Percentiles rank a stretch among this genome's conserved stretches.
These are phyloP conservation scores for Phytopythium chamaehyphon DNA, from an alignment of 352 stramenopile species.

Conservation along the genomic window DNA sequence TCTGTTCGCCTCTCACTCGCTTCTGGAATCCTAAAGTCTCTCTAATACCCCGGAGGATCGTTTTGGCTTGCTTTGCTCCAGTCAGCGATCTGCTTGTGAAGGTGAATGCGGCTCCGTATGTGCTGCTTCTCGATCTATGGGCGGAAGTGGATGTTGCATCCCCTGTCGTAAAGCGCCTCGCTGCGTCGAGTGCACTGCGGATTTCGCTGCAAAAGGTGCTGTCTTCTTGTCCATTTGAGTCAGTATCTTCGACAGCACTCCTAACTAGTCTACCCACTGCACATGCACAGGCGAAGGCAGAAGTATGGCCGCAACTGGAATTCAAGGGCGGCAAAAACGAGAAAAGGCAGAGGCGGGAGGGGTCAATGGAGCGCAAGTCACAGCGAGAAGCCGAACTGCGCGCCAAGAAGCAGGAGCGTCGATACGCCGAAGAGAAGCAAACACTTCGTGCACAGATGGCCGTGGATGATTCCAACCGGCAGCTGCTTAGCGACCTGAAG, in stretches of 20 bases:
- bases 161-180: conserved; percentile 39
- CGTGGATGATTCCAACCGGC: conserved; percentile 69
- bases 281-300: conserved; percentile 9
- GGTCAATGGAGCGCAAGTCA: conserved; percentile 62
- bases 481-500: conserved; percentile 70
- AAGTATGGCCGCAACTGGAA: conserved; percentile 43
- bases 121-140: conserved; percentile 67
- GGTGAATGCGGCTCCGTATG: conserved; percentile 70
- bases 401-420: conserved; percentile 48
- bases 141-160: conserved; percentile 51
- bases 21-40: too few species aligned
- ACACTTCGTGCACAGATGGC: conserved; percentile 78
- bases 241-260: too few species aligned
- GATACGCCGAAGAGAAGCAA: conserved; percentile 65
- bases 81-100: conserved; percentile 81
- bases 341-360: conserved; percentile 35
- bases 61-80: conserved; percentile 12
- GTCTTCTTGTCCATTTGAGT: too few species aligned
- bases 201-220: conserved; percentile 48
- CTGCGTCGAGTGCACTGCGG: conserved; percentile 31
- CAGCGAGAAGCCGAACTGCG: conserved; percentile 30
- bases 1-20: conserved; percentile 6
- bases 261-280: background rate
- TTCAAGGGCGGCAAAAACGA: conserved; percentile 31
- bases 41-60: too few species aligned